Base-by-base conservation (phyloP, 306 rosid genomes). In the Oemleria cerasiformis region DNA sequence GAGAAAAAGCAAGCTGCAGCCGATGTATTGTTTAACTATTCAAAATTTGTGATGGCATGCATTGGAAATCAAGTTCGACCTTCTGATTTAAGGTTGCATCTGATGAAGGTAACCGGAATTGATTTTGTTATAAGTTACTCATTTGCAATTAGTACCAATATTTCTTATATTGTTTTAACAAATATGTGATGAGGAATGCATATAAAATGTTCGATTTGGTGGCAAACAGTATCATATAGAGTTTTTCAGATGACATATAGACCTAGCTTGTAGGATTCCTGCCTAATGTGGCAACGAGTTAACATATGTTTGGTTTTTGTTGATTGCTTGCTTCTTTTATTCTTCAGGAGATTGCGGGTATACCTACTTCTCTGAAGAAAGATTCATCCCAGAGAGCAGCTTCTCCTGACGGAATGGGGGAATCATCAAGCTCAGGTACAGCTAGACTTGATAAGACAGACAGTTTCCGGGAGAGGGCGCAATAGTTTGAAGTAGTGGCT, bases 391-490 rank as follows among this genome's bases (percentile, higher is more conserved):
- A 83, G 50, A 71, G 76, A 56, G 92, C 90, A 73, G 84, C 90
- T n/a, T 91, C 99, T 73, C 97, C 97, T 11, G 99, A 91, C 80
- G 88, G 87, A 73, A 89, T 94, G 96, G 97, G 92, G 0, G 97
- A 91, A 76, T 94, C 97, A 21, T 94, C 99, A 12, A 89, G 97
- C 84, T 86, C 97, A 1, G 96, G 99, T 69, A 91, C 96, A 34
- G 88, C 91, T 65, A 86, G 92, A 75, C 90, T 85, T 39, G 97
- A 88, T 58, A 89, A 89, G 63, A 71, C 79, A 6, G 98, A 87
- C 74, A 93, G 88, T 79, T 90, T 86, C 48, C 83, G 88, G n/a
- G 86, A 85, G 36, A 80, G 89, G n/a, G 80, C 75, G 1, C 61
- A 78, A 9, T 89, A 84, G 84, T 59, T 81, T 30, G 72, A 10